Conservation (phyloP, 2,329 filamentous ascomycete species). For the Arthrobotrys conoides region DNA sequence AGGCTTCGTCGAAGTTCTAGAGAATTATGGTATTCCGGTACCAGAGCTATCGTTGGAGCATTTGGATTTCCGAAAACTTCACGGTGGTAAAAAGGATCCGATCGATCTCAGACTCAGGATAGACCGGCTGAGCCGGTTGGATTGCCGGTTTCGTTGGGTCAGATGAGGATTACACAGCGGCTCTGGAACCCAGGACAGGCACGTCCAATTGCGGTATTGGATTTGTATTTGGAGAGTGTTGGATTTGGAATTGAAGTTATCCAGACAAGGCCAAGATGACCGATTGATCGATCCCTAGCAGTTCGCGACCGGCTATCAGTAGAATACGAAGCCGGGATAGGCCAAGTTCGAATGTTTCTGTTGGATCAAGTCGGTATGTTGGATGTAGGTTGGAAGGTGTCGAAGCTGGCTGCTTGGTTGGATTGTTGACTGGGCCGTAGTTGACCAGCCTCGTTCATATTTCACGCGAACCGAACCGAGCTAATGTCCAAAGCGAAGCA, state of each 20-base stretch:
- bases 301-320: neutral
- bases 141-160: constrained; percentile 10
- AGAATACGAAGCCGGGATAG: neutral
- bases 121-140: constrained; percentile 12
- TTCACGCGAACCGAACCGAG: constrained; percentile 18
- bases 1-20: neutral
- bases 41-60: constrained; percentile 13
- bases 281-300: constrained; percentile 2
- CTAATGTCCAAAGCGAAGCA: neutral
- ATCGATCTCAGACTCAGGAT: neutral
- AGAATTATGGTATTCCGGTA: neutral
- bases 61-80: constrained; percentile 6
- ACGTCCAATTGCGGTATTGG: constrained; percentile 17
- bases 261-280: neutral
- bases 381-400: constrained; percentile 14
- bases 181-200: constrained; percentile 6
- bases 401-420: neutral
- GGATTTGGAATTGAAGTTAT: constrained; percentile 4
- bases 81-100: neutral
- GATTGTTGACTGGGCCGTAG: neutral
- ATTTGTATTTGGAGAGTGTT: neutral
- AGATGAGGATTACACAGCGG: constrained; percentile 30
- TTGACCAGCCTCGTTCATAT: constrained; percentile 26
- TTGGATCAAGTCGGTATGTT: neutral
- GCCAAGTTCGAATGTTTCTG: constrained; percentile 2